Evolutionary conservation across 2,329 filamentous ascomycete species (phyloP).

Genomic region (Colletotrichum sp.): DNA sequence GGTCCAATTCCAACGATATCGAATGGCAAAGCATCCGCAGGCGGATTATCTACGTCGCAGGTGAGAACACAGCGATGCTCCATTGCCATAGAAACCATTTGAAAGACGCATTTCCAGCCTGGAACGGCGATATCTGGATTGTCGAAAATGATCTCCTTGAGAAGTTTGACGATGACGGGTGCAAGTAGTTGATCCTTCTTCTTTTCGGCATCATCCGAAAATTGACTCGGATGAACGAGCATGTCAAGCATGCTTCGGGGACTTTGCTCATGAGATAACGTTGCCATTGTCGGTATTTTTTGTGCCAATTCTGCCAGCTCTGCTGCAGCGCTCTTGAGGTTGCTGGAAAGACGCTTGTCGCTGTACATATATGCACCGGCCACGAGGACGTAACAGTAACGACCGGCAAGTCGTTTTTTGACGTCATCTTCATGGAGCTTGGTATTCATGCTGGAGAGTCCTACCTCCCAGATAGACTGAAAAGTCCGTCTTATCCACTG

Average conservation of each 20-base stretch:
- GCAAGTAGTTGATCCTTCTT: not conserved
- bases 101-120: not conserved
- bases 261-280: fast-evolving
- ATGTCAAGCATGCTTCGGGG: not conserved
- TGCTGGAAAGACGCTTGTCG: not conserved
- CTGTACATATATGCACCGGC: not conserved
- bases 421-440: fast-evolving
- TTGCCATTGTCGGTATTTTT: not conserved
- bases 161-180: not conserved
- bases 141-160: not conserved
- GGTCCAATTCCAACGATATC: not conserved
- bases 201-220: not conserved
- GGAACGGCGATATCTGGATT: not conserved
- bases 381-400: not conserved
- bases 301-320: not conserved
- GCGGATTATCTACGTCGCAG: not conserved
- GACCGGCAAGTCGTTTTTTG: not conserved
- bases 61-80: not conserved
- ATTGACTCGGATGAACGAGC: not conserved
- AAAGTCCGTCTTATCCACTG: not conserved
- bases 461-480: not conserved
- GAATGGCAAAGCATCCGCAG: not conserved
- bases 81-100: not conserved
- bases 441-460: not conserved
- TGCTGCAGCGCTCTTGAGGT: not conserved